Percentiles rank a stretch among this genome's conserved stretches.
These are phyloP conservation scores for Bimuria novae-zelandiae DNA, from an alignment of 2,329 filamentous ascomycete genomes.

Conservation along the genomic window DNA sequence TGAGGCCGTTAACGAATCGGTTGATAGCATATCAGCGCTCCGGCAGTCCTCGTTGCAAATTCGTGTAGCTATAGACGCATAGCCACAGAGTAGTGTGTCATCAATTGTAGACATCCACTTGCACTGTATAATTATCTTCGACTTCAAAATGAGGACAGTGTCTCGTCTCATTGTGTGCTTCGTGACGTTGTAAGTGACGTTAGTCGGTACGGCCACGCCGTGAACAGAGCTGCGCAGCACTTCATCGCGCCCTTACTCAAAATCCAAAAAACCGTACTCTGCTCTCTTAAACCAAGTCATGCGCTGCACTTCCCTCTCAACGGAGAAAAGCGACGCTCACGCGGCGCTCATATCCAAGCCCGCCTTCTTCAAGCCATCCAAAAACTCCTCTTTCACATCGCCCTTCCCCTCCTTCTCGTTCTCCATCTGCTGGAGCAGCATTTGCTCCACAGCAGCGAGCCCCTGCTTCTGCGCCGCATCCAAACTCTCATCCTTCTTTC, in stretches of 20 bases:
- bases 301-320: background rate
- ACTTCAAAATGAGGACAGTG: too few species aligned
- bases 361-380: conserved; percentile 47
- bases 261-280: background rate
- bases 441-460: conserved; percentile 45
- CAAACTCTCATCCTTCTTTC: conserved; percentile 30
- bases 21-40: too few species aligned
- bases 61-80: too few species aligned
- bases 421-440: conserved; percentile 45
- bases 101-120: too few species aligned
- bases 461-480: conserved; percentile 41
- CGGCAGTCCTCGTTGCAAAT: too few species aligned
- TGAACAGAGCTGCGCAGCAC: too few species aligned
- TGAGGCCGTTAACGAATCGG: too few species aligned
- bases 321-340: background rate
- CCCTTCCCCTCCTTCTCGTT: conserved; percentile 13
- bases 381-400: conserved; percentile 50
- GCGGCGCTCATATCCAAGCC: conserved; percentile 46
- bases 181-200: too few species aligned
- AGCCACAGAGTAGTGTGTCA: too few species aligned
- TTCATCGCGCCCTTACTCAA: background rate
- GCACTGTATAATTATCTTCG: too few species aligned
- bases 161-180: too few species aligned
- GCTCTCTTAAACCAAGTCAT: background rate
- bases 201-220: too few species aligned